Base-by-base conservation (phyloP, 352 stramenopile genomes). In the Pythium brassicae region DNA sequence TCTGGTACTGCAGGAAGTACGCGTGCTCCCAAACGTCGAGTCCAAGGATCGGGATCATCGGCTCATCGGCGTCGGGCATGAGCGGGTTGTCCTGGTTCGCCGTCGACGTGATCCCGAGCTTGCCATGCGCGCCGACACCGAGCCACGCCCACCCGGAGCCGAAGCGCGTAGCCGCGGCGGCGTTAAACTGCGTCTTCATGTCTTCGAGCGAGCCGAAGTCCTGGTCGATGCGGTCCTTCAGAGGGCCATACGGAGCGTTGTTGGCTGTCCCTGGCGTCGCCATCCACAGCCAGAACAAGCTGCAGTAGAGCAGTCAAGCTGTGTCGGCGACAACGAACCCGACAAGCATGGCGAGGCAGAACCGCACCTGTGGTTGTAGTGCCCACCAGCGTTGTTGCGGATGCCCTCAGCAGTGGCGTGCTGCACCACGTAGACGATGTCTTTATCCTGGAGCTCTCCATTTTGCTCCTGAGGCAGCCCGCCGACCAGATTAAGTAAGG, bases 1-100 rank as follows among this genome's bases (percentile, higher is more conserved):
- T 98, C 70, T 98, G 92, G 86, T 98, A 98, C 78, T 98, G 97
- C 57, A 98, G 81, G 84, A 97, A 98, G 74, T 98, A 98, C 11
- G 90, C 88, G 71, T 98, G 92, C 71, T 99, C 94, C 96, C 96
- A 99, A 40, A 98, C 92, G 71, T 99, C 93, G 27, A 96, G 69
- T n/a, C 89, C 92, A 34, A 99, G 77, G 62, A 99, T 98, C 39
- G 94, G 94, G 70, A 97, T 90, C 67, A 95, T 76, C 10, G 81
- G 73, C 56, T 79, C 56, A 59, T 90, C 78, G 44, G 85, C 73
- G 56, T 72, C 63, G 50, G 83, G 83, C 83, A 93, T 93, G 19
- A 93, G 63, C 55, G 83, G 83, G 70, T 93, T 93, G 76, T 93
- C 83, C 84, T 99, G 97, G 84, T 99, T 99, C 46, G 92, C 79